A percentile compares a stretch with the other conserved stretches of the same genome.
phyloP scores from a whole-genome alignment of 306 rosid species.

The Hippophae rhamnoides region DNA sequence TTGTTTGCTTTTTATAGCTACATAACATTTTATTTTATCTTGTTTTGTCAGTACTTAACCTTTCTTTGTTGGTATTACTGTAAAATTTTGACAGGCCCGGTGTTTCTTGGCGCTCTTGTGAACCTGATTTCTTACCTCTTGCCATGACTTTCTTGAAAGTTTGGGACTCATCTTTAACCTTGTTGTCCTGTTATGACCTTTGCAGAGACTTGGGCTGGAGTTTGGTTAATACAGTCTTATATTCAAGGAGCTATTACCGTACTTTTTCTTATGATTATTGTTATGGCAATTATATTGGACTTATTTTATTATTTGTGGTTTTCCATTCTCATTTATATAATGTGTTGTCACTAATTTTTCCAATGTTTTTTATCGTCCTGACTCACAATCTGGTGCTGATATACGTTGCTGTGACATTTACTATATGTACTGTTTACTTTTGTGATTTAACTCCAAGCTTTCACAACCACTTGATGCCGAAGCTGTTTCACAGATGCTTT shows the following conservation, averaged over 20 bases:
- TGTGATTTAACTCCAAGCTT: slow-evolving; percentile 22
- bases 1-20: slow-evolving; percentile 13
- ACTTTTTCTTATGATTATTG: slow-evolving; percentile 24
- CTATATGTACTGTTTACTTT: slow-evolving; percentile 20
- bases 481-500: slow-evolving; percentile 7
- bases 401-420: slow-evolving; percentile 27
- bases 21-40: slow-evolving; percentile 10
- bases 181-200: slow-evolving; percentile 95
- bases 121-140: slow-evolving; percentile 97
- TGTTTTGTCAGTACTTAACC: slow-evolving; percentile 48
- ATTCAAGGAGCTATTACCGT: slow-evolving; percentile 38
- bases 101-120: slow-evolving; percentile 98
- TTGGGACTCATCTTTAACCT: slow-evolving; percentile 99
- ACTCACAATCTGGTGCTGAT: slow-evolving; percentile 30
- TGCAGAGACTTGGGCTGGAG: slow-evolving; percentile 77
- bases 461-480: slow-evolving; percentile 8
- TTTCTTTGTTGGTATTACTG: slow-evolving; percentile 45
- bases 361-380: slow-evolving; percentile 26
- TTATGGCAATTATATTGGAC: slow-evolving; percentile 36
- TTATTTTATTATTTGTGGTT: slow-evolving; percentile 27
- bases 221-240: slow-evolving; percentile 30
- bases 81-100: slow-evolving; percentile 90
- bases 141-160: slow-evolving; percentile 99
- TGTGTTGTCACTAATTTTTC: slow-evolving; percentile 44
- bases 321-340: slow-evolving; percentile 23